Evolutionary conservation across 2,329 filamentous ascomycete genomes (phyloP).

Genomic region (Hymenoscyphus infarciens): DNA sequence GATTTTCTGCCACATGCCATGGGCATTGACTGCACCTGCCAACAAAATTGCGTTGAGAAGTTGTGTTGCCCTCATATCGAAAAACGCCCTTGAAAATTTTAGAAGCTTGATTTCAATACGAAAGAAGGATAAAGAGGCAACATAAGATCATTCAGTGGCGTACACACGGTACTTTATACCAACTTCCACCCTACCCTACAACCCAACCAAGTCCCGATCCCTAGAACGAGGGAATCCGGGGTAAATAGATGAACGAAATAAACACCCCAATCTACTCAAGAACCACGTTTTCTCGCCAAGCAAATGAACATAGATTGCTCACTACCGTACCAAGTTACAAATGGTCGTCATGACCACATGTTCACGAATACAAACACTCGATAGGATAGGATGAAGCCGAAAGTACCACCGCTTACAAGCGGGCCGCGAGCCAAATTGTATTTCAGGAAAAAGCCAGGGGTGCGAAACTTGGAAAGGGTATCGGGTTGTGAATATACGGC

Average conservation of each 20-base stretch:
- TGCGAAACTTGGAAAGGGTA: neutral
- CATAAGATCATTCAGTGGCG: neutral
- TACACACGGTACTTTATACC: neutral
- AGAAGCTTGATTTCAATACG: neutral
- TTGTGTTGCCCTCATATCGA: neutral
- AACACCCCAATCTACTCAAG: neutral
- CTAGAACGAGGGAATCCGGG: conserved; percentile 10
- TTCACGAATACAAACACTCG: neutral
- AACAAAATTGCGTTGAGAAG: conserved; percentile 16
- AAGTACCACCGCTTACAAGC: neutral
- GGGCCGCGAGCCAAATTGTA: neutral
- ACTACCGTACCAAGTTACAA: neutral
- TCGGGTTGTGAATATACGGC: no score
- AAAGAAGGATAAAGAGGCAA: neutral
- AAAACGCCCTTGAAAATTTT: neutral
- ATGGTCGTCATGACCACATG: neutral
- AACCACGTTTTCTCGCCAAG: neutral
- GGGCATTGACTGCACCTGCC: conserved; percentile 33
- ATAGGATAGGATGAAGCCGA: neutral
- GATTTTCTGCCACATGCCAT: conserved; percentile 45
- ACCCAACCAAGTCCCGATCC: neutral
- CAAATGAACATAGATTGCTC: neutral
- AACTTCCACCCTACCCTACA: neutral
- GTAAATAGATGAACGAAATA: conserved; percentile 15
- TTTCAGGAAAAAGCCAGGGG: neutral